Evolutionary conservation across 2,329 filamentous ascomycete genomes (phyloP).

Genomic region (Fusarium proliferatum): DNA sequence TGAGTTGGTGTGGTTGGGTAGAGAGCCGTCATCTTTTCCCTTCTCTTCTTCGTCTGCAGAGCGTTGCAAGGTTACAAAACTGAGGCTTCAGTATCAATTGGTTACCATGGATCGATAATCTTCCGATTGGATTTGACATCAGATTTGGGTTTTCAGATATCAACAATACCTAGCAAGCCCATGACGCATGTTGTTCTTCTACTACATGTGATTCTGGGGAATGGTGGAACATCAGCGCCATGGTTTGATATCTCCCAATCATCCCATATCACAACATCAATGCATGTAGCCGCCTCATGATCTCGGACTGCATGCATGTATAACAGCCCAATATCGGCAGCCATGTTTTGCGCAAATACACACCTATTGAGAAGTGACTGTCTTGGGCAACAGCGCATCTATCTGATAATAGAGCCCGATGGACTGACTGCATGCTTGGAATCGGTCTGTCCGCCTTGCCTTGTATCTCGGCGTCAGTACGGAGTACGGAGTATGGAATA

Average conservation of each 20-base stretch:
- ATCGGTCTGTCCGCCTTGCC: conserved; percentile 22
- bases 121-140: conserved; percentile 32
- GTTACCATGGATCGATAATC: conserved; percentile 27
- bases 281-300: conserved; percentile 33
- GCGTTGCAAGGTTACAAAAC: conserved; percentile 1
- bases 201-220: conserved; percentile 8
- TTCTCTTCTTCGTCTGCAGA: neutral
- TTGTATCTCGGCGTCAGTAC: conserved; percentile 6
- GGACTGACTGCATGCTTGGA: conserved; percentile 22
- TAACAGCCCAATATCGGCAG: conserved; percentile 29
- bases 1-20: conserved; percentile 34
- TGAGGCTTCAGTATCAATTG: conserved; percentile 32
- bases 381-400: conserved; percentile 11
- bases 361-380: neutral
- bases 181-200: conserved; percentile 20
- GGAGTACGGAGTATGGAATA: neutral
- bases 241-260: conserved; percentile 28
- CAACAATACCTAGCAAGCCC: neutral
- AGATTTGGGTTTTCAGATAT: conserved; percentile 1
- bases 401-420: conserved; percentile 13
- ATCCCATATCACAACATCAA: conserved; percentile 30
- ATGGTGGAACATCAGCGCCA: conserved; percentile 23
- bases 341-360: conserved; percentile 16
- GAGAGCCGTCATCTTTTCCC: conserved; percentile 9
- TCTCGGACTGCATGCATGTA: conserved; percentile 26